Evolutionary conservation across 2,329 filamentous ascomycete species (phyloP), one percentile per base, ranked within the genome.

Genomic region (Aspergillus sp.): DNA sequence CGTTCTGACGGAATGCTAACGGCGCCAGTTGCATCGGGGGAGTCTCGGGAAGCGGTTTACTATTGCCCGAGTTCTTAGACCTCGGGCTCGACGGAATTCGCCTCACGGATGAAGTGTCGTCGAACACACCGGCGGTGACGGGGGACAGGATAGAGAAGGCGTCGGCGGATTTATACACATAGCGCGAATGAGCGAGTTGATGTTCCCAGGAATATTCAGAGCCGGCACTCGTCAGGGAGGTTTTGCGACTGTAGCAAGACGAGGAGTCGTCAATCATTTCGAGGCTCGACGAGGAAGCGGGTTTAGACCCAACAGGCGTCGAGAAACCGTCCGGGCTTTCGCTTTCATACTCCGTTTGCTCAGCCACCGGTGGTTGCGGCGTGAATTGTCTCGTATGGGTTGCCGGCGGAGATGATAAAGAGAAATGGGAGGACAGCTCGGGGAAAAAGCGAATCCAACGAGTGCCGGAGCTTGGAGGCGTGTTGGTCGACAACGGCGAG

Each of bases 11-110:
- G 24, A 51, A 41, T 6, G 45, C 37, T 3, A 55, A 36, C n/a
- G 55, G 57, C 4, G 46, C 41, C 27, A 56, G 33, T 30, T 45
- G 42, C 24, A 53, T 47, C 2, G 47, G 43, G 15, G 61, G 61
- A 14, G 57, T 57, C 4, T 52, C 46, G 11, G 63, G 62, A 4
- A 66, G 49, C 5, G 61, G 60, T 31, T 65, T 65, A 33, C 63
- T 59, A 34, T 44, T 55, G 13, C 53, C 34, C 1, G 50, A 51
- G 7, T 43, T 37, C 6, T 41, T 40, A 14, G 44, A 43, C 15
- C 43, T 41, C 8, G 41, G 34, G 15, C 40, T 24, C 24, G 14
- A 45, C 24, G 15, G 31, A 36, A 29, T 41, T 33, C 17, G 37
- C 29, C 25, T 43, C 26, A 32, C 20, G 26, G 40, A 35, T 11